These are phyloP conservation scores for Tetracladium marchalianum DNA, from an alignment of 495 filamentous ascomycete species.

Conservation along the genomic window DNA sequence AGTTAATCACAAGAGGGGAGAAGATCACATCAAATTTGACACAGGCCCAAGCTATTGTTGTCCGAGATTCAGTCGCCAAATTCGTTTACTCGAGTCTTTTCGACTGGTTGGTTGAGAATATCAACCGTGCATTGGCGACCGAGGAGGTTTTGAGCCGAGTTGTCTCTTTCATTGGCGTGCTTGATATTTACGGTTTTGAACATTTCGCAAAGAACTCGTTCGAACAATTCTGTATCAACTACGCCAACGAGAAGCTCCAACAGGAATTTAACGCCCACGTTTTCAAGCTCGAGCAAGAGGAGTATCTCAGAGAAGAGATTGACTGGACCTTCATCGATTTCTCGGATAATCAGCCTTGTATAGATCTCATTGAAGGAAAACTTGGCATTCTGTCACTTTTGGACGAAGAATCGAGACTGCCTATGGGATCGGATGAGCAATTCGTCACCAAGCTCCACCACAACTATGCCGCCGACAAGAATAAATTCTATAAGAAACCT, in stretches of 20 bases:
- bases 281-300: slow-evolving; percentile 99
- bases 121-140: slow-evolving; percentile 82
- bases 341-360: slow-evolving; percentile 99
- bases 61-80: slow-evolving; percentile 95
- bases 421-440: slow-evolving; percentile 95
- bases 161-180: slow-evolving; percentile 91
- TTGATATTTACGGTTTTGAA: slow-evolving; percentile 99
- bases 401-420: slow-evolving; percentile 92
- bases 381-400: slow-evolving; percentile 85
- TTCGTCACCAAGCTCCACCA: slow-evolving; percentile 97
- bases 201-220: slow-evolving; percentile 99
- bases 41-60: slow-evolving; percentile 87
- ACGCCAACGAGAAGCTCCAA: slow-evolving; percentile 98
- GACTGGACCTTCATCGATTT: slow-evolving; percentile 99
- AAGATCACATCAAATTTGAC: slow-evolving; percentile 96
- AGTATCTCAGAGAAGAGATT: slow-evolving; percentile 93
- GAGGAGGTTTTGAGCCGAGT: slow-evolving; percentile 77
- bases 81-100: slow-evolving; percentile 98
- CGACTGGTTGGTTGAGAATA: slow-evolving; percentile 95
- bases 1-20: slow-evolving; percentile 90
- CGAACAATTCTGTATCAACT: slow-evolving; percentile 99
- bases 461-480: slow-evolving; percentile 83
- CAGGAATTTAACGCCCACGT: slow-evolving; percentile 99
- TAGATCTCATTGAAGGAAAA: slow-evolving; percentile 96
- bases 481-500: slow-evolving; percentile 97